Conservation (phyloP, 2,329 filamentous ascomycete species). For the Fusarium verticillioides region DNA sequence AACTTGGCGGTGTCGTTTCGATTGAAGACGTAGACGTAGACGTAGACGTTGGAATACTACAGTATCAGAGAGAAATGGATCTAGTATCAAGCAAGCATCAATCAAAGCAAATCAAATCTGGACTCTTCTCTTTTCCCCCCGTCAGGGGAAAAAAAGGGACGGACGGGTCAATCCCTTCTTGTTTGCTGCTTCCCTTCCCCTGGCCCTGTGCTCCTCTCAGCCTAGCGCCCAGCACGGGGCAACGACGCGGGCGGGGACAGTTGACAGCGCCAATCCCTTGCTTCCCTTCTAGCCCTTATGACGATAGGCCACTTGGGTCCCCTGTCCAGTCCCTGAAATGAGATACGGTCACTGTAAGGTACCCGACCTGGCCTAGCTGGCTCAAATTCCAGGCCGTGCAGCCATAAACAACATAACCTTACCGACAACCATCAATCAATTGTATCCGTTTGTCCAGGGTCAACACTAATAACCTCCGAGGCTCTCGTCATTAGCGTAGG, state of each 20-base stretch:
- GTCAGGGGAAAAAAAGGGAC: slow-evolving; percentile 41
- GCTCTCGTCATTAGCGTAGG: neutral
- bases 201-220: slow-evolving; percentile 31
- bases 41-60: neutral
- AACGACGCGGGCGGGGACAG: slow-evolving; percentile 28
- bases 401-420: neutral
- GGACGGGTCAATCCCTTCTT: slow-evolving; percentile 12
- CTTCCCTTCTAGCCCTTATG: neutral
- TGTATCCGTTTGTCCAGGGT: neutral
- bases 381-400: slow-evolving; percentile 24
- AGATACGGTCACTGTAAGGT: slow-evolving; percentile 34
- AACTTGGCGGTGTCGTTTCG: too few relatives aligned
- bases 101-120: neutral
- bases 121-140: slow-evolving; percentile 30
- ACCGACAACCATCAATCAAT: neutral
- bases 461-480: slow-evolving; percentile 10
- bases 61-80: slow-evolving; percentile 3
- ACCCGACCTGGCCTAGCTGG: slow-evolving; percentile 28
- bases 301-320: slow-evolving; percentile 11
- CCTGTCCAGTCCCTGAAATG: slow-evolving; percentile 39
- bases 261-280: slow-evolving; percentile 7
- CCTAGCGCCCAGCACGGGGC: slow-evolving; percentile 38
- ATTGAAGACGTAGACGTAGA: neutral
- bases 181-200: slow-evolving; percentile 14
- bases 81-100: slow-evolving; percentile 14